phyloP scores from a whole-genome alignment of 192 early-diverging fungal genomes.

The Globomyces pollinis-pini region DNA sequence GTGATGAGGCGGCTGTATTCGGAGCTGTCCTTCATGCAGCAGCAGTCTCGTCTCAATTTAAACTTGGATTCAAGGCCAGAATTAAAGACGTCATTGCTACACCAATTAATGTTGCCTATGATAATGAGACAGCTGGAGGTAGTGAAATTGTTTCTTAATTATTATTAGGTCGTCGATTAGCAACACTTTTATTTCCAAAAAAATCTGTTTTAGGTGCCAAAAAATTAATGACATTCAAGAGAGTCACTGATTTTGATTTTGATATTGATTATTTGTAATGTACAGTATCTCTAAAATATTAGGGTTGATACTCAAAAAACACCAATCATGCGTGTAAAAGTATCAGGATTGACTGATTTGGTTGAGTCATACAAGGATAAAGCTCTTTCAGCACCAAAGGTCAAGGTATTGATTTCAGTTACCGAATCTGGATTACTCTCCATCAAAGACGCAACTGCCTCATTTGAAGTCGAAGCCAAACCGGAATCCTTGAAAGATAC shows the following conservation, averaged over 20 bases:
- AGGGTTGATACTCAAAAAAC: slow-evolving; percentile 3
- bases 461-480: slow-evolving; percentile 46
- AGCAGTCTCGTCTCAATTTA: slow-evolving; percentile 75
- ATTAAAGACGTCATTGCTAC: slow-evolving; percentile 73
- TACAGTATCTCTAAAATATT: neutral
- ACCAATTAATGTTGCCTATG: slow-evolving; percentile 61
- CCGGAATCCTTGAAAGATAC: slow-evolving; percentile 21
- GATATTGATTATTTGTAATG: slow-evolving; percentile 42
- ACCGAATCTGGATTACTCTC: slow-evolving; percentile 68
- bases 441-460: slow-evolving; percentile 50
- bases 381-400: slow-evolving; percentile 58
- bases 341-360: slow-evolving; percentile 65
- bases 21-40: slow-evolving; percentile 87
- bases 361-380: slow-evolving; percentile 54
- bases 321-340: slow-evolving; percentile 51
- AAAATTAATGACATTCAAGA: slow-evolving; percentile 80
- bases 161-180: neutral
- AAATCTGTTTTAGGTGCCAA: slow-evolving; percentile 67
- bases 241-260: slow-evolving; percentile 72
- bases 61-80: slow-evolving; percentile 67
- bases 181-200: slow-evolving; percentile 46
- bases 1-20: slow-evolving; percentile 90
- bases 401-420: slow-evolving; percentile 73
- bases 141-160: too few species aligned
- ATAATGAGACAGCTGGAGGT: slow-evolving; percentile 32